Evolutionary conservation across 2,329 filamentous ascomycete genomes (phyloP).

Genomic region (Grosmannia clavigera): DNA sequence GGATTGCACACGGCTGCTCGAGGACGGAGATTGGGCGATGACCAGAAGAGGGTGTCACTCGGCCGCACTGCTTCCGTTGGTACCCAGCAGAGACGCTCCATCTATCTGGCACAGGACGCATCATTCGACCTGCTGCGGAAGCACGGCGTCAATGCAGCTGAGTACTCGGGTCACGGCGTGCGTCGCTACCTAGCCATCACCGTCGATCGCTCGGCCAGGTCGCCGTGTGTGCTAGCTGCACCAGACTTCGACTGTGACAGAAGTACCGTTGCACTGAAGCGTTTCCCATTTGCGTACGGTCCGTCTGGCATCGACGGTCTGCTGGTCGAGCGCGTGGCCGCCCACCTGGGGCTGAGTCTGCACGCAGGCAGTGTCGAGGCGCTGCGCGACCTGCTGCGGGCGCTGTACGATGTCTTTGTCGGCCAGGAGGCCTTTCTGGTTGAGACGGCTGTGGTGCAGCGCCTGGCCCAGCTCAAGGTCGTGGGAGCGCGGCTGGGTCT

Average conservation of each 20-base stretch:
- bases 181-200: slow-evolving; percentile 48
- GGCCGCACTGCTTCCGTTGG: slow-evolving; percentile 7
- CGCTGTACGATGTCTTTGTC: slow-evolving; percentile 38
- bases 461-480: slow-evolving; percentile 13
- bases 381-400: slow-evolving; percentile 35
- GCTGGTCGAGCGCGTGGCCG: slow-evolving; percentile 26
- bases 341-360: slow-evolving; percentile 40
- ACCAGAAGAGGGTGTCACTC: not conserved
- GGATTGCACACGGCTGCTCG: slow-evolving; percentile 33
- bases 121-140: slow-evolving; percentile 38
- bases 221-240: slow-evolving; percentile 52
- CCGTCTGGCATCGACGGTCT: slow-evolving; percentile 30
- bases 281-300: slow-evolving; percentile 51
- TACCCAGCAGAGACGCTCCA: slow-evolving; percentile 30
- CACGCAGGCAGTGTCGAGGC: slow-evolving; percentile 25
- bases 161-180: slow-evolving; percentile 21
- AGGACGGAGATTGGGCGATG: too few relatives aligned
- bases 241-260: slow-evolving; percentile 16
- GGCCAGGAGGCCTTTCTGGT: slow-evolving; percentile 34
- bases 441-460: slow-evolving; percentile 23
- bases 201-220: slow-evolving; percentile 49
- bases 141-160: slow-evolving; percentile 30
- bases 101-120: slow-evolving; percentile 34
- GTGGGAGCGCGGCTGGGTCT: slow-evolving; percentile 31
- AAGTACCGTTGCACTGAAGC: slow-evolving; percentile 17